These are phyloP conservation scores for Huntiella bhutanensis DNA, from an alignment of 2,329 filamentous ascomycete genomes.

Conservation along the genomic window DNA sequence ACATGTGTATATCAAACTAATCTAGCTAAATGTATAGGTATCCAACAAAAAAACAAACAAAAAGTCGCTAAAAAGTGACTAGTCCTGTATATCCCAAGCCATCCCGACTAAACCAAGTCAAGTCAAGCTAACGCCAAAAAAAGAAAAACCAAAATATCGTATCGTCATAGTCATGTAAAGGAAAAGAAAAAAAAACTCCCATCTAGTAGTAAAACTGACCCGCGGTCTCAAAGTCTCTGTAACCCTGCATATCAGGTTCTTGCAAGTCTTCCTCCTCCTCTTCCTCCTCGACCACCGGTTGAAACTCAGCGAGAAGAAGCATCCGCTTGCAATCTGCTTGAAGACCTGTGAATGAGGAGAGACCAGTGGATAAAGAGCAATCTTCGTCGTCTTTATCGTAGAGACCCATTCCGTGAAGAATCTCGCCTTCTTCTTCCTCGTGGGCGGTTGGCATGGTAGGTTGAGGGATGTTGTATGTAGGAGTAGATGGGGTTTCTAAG, in stretches of 20 bases:
- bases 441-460: slow-evolving; percentile 18
- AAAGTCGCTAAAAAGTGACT: not conserved
- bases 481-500: not conserved
- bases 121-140: not conserved
- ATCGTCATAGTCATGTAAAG: not conserved
- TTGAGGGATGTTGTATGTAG: not conserved
- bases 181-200: not conserved
- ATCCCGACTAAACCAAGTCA: not conserved
- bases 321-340: slow-evolving; percentile 51
- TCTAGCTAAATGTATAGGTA: not conserved
- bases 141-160: not conserved
- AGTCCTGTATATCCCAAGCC: not conserved
- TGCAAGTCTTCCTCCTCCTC: slow-evolving; percentile 27
- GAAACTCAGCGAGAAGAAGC: slow-evolving; percentile 68
- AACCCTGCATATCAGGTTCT: slow-evolving; percentile 18
- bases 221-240: slow-evolving; percentile 14
- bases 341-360: slow-evolving; percentile 34
- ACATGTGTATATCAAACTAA: no score
- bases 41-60: not conserved
- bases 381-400: slow-evolving; percentile 52
- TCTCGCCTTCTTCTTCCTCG: slow-evolving; percentile 45
- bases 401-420: slow-evolving; percentile 64
- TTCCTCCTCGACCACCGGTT: slow-evolving; percentile 44
- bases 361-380: slow-evolving; percentile 33
- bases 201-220: not conserved